Evolutionary conservation across 768 basidiomycete species (phyloP).

Genomic region (Tulasnella sp.): DNA sequence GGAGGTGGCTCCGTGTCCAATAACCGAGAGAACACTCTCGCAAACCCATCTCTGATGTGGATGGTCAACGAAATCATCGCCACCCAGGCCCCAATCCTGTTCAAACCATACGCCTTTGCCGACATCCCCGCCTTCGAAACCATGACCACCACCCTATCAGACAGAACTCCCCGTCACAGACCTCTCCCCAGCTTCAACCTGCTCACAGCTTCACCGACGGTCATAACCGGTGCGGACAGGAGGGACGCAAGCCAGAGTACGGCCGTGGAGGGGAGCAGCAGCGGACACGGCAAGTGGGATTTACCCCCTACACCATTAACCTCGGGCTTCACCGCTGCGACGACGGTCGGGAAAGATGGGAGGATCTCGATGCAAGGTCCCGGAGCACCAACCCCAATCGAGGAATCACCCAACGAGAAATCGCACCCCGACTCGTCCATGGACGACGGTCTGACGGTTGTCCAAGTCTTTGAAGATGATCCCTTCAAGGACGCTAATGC

Average conservation of each 20-base stretch:
- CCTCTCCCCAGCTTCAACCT: background rate
- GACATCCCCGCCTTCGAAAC: background rate
- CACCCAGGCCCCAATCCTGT: background rate
- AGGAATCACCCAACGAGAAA: background rate
- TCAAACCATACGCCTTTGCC: background rate
- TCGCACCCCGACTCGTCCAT: background rate
- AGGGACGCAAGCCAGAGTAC: too few relatives aligned
- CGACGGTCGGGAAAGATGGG: too few relatives aligned
- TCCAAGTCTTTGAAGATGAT: background rate
- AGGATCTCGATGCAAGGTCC: too few relatives aligned
- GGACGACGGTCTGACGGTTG: background rate
- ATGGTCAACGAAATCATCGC: conserved; percentile 21
- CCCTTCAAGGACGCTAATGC: background rate
- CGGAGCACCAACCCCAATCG: too few relatives aligned
- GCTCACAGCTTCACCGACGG: too few relatives aligned
- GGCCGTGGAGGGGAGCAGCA: too few relatives aligned
- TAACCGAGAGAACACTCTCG: conserved; percentile 16
- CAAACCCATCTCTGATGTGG: conserved; percentile 24
- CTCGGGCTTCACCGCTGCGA: too few relatives aligned
- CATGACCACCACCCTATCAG: background rate
- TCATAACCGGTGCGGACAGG: too few relatives aligned
- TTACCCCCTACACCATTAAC: too few relatives aligned
- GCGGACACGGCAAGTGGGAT: too few relatives aligned
- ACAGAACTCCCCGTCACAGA: background rate
- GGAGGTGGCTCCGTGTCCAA: conserved; percentile 24